Conservation (phyloP, 1,139 yeast genomes). For the Suhomyces choctaworum region DNA sequence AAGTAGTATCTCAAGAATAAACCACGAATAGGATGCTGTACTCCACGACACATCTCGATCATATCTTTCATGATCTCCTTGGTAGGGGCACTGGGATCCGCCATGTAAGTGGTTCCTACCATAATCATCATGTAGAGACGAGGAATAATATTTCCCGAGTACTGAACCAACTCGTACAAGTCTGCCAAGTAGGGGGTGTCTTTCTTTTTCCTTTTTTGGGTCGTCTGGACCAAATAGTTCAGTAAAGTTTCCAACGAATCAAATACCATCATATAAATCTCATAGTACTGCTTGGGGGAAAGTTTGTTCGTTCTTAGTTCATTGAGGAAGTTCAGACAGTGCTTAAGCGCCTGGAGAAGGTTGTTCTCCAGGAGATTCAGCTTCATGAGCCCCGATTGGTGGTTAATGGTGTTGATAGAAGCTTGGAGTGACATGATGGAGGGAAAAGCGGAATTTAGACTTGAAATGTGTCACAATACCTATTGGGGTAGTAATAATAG, state of each 20-base stretch:
- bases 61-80: constrained; percentile 90
- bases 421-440: constrained; percentile 39
- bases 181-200: constrained; percentile 77
- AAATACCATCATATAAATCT: constrained; percentile 79
- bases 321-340: constrained; percentile 77
- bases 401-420: constrained; percentile 58
- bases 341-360: constrained; percentile 85
- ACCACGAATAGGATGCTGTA: constrained; percentile 92
- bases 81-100: constrained; percentile 74
- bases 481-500: too few species aligned
- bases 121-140: constrained; percentile 92
- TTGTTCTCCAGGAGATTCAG: constrained; percentile 69
- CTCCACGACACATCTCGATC: constrained; percentile 99
- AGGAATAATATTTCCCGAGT: constrained; percentile 91
- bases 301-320: constrained; percentile 77
- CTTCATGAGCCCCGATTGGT: constrained; percentile 76
- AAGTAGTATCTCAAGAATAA: constrained; percentile 84
- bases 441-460: neutral
- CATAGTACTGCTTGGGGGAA: constrained; percentile 92
- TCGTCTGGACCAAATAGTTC: constrained; percentile 62
- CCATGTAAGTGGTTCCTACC: constrained; percentile 87
- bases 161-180: constrained; percentile 90
- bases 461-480: too few species aligned
- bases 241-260: constrained; percentile 79
- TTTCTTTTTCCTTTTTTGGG: constrained; percentile 23